phyloP scores from a whole-genome alignment of 306 rosid species.

The Delonix regia region DNA sequence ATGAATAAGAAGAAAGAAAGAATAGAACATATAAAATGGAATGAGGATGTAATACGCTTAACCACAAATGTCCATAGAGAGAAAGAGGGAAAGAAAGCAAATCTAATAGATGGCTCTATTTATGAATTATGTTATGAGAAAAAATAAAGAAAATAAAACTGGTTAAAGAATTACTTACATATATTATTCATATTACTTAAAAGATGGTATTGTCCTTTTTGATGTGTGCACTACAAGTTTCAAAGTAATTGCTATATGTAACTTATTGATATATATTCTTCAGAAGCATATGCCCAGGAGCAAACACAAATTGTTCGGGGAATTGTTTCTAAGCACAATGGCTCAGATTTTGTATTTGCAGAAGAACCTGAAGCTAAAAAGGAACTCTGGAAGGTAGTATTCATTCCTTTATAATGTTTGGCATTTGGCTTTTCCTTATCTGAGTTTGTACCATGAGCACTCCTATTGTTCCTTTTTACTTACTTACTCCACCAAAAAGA shows the following conservation, averaged over 20 bases:
- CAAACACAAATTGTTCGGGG: slow-evolving; percentile 87
- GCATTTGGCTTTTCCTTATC: slow-evolving; percentile 1
- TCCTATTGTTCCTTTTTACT: background rate
- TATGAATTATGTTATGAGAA: background rate
- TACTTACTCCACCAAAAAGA: background rate
- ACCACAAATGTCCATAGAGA: background rate
- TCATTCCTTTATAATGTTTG: slow-evolving; percentile 16
- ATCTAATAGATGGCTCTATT: slow-evolving; percentile 6
- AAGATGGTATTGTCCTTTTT: slow-evolving; percentile 17
- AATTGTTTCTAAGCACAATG: slow-evolving; percentile 83
- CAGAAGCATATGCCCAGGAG: slow-evolving; percentile 94
- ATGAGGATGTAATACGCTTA: background rate
- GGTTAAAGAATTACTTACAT: background rate
- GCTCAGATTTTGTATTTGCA: slow-evolving; percentile 89
- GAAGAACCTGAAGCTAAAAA: slow-evolving; percentile 87
- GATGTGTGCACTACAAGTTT: slow-evolving; percentile 24
- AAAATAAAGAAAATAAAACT: slow-evolving; percentile 2
- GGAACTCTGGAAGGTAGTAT: slow-evolving; percentile 88
- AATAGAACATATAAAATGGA: background rate
- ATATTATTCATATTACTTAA: slow-evolving; percentile 5
- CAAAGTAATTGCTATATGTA: slow-evolving; percentile 16
- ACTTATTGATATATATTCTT: slow-evolving; percentile 31
- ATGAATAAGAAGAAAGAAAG: slow-evolving; percentile 19
- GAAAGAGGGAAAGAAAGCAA: slow-evolving; percentile 4
- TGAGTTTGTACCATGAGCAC: background rate